Conservation (phyloP, 306 rosid genomes). For the Cucumis hystrix region DNA sequence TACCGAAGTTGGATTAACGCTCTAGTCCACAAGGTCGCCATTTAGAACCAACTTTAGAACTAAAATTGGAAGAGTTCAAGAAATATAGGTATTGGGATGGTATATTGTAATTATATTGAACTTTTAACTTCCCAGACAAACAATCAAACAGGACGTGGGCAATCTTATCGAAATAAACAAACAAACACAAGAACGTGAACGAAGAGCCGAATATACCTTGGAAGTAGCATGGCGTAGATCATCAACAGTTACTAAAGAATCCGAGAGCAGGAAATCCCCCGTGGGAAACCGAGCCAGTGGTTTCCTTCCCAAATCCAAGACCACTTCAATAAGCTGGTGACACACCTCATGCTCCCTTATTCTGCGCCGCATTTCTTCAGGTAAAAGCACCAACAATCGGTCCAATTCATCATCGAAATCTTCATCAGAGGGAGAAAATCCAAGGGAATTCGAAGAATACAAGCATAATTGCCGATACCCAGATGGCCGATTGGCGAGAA, state of each 20-base stretch:
- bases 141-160: constrained; percentile 19
- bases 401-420: constrained; percentile 56
- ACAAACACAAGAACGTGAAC: background rate
- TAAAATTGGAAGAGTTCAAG: no score
- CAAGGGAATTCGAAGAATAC: constrained; percentile 9
- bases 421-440: constrained; percentile 26
- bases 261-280: constrained; percentile 65
- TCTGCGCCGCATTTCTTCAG: constrained; percentile 70
- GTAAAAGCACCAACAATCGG: constrained; percentile 57
- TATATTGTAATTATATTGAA: background rate
- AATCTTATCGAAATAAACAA: background rate
- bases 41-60: background rate
- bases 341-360: constrained; percentile 57
- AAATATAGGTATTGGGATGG: background rate
- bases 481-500: constrained; percentile 16
- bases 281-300: constrained; percentile 87
- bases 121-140: background rate
- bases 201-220: constrained; percentile 29
- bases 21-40: background rate
- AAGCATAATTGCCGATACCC: constrained; percentile 18
- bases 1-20: background rate
- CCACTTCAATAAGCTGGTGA: constrained; percentile 66
- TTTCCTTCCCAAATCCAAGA: constrained; percentile 92
- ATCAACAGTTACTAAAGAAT: constrained; percentile 44
- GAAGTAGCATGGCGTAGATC: constrained; percentile 78